Evolutionary conservation across 768 basidiomycete species (phyloP).

Genomic region (Xerocomus potaroensis): DNA sequence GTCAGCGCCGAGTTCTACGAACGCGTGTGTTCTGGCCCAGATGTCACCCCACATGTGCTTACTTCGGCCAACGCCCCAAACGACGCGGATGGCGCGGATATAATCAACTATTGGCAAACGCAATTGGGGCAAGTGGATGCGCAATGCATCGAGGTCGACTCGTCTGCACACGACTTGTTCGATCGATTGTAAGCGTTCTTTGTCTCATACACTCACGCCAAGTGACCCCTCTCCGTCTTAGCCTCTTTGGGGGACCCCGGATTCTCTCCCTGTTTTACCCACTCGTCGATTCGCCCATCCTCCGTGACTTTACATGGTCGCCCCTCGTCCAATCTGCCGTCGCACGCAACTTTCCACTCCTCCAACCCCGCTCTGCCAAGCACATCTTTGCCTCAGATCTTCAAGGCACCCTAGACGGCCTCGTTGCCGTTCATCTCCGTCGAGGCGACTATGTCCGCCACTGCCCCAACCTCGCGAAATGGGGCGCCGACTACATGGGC

Average conservation of each 20-base stretch:
- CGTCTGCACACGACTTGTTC: conserved; percentile 39
- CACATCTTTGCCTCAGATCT: conserved; percentile 12
- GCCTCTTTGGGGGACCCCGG: conserved; percentile 43
- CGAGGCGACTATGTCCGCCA: conserved; percentile 59
- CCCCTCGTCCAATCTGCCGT: conserved; percentile 48
- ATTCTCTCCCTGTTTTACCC: conserved; percentile 41
- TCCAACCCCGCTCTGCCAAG: conserved; percentile 33
- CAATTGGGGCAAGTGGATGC: conserved; percentile 34
- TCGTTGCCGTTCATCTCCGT: conserved; percentile 54
- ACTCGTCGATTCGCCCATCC: conserved; percentile 45
- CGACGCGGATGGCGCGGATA: conserved; percentile 36
- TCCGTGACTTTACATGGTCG: conserved; percentile 50
- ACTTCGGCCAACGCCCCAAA: conserved; percentile 34
- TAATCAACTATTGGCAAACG: conserved; percentile 50
- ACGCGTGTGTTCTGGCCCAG: conserved; percentile 38
- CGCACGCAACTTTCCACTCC: conserved; percentile 42
- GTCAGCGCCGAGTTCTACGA: conserved; percentile 50
- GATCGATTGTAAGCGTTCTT: conserved; percentile 41
- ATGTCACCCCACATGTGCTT: conserved; percentile 30
- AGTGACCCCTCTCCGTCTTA: conserved; percentile 14
- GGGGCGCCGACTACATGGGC: conserved; percentile 46
- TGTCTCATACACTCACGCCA: neutral
- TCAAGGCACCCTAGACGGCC: conserved; percentile 33
- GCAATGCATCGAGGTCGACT: conserved; percentile 44
- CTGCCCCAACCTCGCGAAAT: conserved; percentile 46